Evolutionary conservation across 2,329 filamentous ascomycete genomes (phyloP).

Genomic region (Fusarium veterinarium): DNA sequence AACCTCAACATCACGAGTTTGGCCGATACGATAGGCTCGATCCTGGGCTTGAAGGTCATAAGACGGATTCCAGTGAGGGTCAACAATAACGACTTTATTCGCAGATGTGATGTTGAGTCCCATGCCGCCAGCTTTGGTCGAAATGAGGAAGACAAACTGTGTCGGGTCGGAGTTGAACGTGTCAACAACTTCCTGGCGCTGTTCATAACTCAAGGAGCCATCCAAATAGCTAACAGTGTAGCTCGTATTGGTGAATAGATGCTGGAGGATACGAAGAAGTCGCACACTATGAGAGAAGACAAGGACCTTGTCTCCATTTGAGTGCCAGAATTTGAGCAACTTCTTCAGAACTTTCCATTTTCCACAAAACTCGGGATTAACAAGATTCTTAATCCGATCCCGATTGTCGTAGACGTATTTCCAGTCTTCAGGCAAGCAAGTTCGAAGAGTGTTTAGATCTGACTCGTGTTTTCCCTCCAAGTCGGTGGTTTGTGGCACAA

Average conservation of each 20-base stretch:
- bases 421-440: slow-evolving; percentile 81
- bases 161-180: slow-evolving; percentile 89
- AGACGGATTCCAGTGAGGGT: slow-evolving; percentile 97
- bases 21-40: slow-evolving; percentile 94
- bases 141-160: slow-evolving; percentile 96
- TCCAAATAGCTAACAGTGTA: slow-evolving; percentile 95
- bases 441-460: slow-evolving; percentile 78
- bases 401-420: slow-evolving; percentile 77
- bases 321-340: slow-evolving; percentile 89
- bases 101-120: slow-evolving; percentile 97
- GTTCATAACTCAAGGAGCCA: slow-evolving; percentile 83
- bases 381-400: slow-evolving; percentile 82
- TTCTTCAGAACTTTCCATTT: slow-evolving; percentile 96
- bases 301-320: slow-evolving; percentile 91
- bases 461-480: slow-evolving; percentile 78
- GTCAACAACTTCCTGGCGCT: slow-evolving; percentile 84
- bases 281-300: slow-evolving; percentile 95
- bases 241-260: slow-evolving; percentile 86
- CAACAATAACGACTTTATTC: slow-evolving; percentile 97
- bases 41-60: slow-evolving; percentile 97
- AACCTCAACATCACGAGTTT: slow-evolving; percentile 92
- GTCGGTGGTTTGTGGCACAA: slow-evolving; percentile 77
- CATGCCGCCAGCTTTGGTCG: slow-evolving; percentile 90
- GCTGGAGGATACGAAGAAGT: slow-evolving; percentile 83
- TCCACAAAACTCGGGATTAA: slow-evolving; percentile 91